phyloP scores from a whole-genome alignment of 2,329 filamentous ascomycete genomes.

The Verticillium longisporum region DNA sequence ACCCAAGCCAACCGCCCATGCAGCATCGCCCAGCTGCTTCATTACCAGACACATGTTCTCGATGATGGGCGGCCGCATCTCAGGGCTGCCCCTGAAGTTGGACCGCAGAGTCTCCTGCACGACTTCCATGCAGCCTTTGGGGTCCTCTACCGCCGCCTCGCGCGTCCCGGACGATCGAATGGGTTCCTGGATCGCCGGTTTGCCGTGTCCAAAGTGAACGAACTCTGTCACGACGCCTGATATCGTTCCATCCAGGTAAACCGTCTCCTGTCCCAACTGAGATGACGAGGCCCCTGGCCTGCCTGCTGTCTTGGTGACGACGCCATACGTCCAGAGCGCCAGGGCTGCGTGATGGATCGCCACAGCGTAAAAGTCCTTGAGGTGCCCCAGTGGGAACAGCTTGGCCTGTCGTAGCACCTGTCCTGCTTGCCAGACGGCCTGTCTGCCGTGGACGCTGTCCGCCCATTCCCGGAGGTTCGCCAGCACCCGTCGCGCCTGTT shows the following conservation, averaged over 20 bases:
- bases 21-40: conserved; percentile 49
- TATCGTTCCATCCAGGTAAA: conserved; percentile 52
- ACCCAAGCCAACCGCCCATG: conserved; percentile 26
- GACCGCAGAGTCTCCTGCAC: conserved; percentile 48
- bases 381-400: conserved; percentile 40
- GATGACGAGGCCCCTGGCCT: conserved; percentile 14
- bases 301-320: conserved; percentile 40
- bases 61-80: conserved; percentile 51
- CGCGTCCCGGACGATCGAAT: conserved; percentile 17
- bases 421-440: conserved; percentile 61
- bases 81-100: conserved; percentile 39
- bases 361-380: conserved; percentile 62
- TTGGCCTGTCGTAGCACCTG: conserved; percentile 58
- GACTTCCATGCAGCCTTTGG: conserved; percentile 51
- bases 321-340: conserved; percentile 63
- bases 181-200: conserved; percentile 39
- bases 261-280: conserved; percentile 26
- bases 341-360: conserved; percentile 63
- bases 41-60: conserved; percentile 62
- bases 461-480: conserved; percentile 54
- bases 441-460: conserved; percentile 45
- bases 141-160: conserved; percentile 44
- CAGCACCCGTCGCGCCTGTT: conserved; percentile 55
- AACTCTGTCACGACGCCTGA: conserved; percentile 48
- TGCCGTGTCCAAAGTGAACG: conserved; percentile 46